Evolutionary conservation across 768 basidiomycete species (phyloP).

Genomic region (Russula dissimulans): DNA sequence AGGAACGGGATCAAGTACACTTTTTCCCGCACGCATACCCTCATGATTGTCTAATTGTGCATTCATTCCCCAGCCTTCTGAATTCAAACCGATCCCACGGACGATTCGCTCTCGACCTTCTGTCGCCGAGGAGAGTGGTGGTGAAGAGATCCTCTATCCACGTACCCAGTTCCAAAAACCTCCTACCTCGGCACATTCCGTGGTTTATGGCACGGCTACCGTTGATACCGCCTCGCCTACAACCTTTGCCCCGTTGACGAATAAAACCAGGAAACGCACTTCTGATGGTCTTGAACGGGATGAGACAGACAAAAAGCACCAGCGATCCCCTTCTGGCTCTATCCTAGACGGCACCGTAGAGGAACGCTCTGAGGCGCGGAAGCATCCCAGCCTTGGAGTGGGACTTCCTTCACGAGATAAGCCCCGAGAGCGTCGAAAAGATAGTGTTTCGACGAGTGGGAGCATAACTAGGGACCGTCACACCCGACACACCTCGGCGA

Average conservation of each 20-base stretch:
- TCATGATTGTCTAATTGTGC: not conserved
- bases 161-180: constrained; percentile 32
- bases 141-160: constrained; percentile 85
- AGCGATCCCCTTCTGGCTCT: constrained; percentile 16
- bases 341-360: constrained; percentile 36
- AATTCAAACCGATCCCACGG: constrained; percentile 37
- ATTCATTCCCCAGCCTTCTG: constrained; percentile 30
- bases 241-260: constrained; percentile 16
- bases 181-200: not conserved
- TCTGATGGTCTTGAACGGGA: constrained; percentile 29
- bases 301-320: constrained; percentile 19
- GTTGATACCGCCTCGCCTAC: constrained; percentile 9
- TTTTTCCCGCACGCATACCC: constrained; percentile 1
- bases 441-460: constrained; percentile 25
- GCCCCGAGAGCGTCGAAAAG: constrained; percentile 33
- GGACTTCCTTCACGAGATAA: constrained; percentile 35
- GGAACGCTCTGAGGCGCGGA: constrained; percentile 12
- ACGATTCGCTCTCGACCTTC: constrained; percentile 54
- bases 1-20: constrained; percentile 60
- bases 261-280: constrained; percentile 25
- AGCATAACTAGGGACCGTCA: constrained; percentile 30
- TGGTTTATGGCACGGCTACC: not conserved
- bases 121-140: constrained; percentile 75
- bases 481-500: constrained; percentile 55
- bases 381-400: constrained; percentile 19